Evolutionary conservation across 2,329 filamentous ascomycete genomes (phyloP).

Genomic region (Atkinsonella hypoxylon): DNA sequence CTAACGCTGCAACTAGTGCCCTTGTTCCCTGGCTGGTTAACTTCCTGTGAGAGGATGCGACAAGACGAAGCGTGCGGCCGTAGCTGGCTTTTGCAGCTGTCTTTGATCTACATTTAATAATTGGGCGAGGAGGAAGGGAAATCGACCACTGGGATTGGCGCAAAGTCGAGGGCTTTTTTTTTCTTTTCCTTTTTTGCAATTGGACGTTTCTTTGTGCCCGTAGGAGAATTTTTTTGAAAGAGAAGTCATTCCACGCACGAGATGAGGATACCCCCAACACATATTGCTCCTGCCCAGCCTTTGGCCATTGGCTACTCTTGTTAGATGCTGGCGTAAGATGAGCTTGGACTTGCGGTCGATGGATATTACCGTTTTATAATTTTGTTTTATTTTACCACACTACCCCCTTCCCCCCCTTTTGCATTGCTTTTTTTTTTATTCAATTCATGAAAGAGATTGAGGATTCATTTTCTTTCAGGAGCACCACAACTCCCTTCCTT

Average conservation of each 20-base stretch:
- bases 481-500: neutral
- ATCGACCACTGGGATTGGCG: neutral
- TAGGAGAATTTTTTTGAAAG: neutral
- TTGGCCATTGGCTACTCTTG: neutral
- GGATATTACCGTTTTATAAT: slow-evolving; percentile 2
- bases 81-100: neutral
- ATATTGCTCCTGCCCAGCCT: slow-evolving; percentile 4
- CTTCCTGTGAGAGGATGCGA: slow-evolving; percentile 31
- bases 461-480: neutral
- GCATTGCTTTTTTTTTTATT: neutral
- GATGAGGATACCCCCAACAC: slow-evolving; percentile 7
- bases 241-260: neutral
- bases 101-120: neutral
- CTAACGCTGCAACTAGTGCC: slow-evolving; percentile 22
- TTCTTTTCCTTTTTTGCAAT: neutral
- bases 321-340: slow-evolving; percentile 1
- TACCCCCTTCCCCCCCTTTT: neutral
- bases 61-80: neutral
- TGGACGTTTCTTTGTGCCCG: neutral
- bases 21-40: slow-evolving; percentile 41
- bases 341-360: slow-evolving; percentile 3
- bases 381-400: neutral
- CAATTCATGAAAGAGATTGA: neutral
- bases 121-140: neutral
- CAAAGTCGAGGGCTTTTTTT: neutral